Conservation (phyloP, 345 rosid species). For the Populus nigra region DNA sequence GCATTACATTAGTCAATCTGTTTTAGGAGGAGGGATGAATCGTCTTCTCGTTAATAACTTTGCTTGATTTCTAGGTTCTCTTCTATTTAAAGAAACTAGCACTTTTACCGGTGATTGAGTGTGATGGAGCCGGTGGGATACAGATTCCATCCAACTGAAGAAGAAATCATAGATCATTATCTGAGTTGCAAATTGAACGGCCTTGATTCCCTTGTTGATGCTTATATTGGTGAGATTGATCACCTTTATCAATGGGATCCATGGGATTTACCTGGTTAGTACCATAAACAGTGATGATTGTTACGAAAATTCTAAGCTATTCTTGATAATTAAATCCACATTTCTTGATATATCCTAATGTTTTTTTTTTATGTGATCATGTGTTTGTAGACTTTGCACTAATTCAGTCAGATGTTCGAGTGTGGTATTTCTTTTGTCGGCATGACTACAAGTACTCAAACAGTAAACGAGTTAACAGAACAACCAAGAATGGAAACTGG, state of each 20-base stretch:
- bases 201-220: constrained; percentile 1
- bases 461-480: constrained; percentile 26
- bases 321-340: neutral
- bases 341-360: neutral
- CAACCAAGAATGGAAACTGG: constrained; percentile 40
- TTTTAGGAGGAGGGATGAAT: neutral
- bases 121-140: constrained; percentile 6
- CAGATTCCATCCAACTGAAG: constrained; percentile 33
- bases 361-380: neutral
- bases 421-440: constrained; percentile 40
- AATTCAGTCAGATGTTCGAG: constrained; percentile 13
- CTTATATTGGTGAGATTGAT: constrained; percentile 8
- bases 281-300: neutral
- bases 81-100: neutral
- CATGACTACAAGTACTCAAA: constrained; percentile 10
- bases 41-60: neutral
- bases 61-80: neutral
- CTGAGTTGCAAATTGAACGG: constrained; percentile 22
- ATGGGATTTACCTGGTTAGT: constrained; percentile 34
- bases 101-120: neutral
- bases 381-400: neutral
- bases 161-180: constrained; percentile 24
- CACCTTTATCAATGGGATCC: constrained; percentile 28
- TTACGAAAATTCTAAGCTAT: neutral
- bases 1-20: neutral